Conservation (phyloP, 108 stramenopile genomes). For the Skeletonema costatum region DNA sequence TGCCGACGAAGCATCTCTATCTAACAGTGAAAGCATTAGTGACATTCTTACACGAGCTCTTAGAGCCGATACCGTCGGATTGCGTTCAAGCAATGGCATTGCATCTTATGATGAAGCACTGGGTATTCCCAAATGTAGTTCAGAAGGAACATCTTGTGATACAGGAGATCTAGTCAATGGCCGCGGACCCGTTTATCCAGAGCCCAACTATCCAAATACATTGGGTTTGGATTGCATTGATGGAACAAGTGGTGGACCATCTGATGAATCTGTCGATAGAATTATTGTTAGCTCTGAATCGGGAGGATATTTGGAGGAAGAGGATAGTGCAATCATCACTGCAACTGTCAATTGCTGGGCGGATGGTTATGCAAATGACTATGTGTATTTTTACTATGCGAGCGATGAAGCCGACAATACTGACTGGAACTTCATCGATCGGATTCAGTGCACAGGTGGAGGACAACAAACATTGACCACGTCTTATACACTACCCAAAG, state of each 20-base stretch:
- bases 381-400: neutral
- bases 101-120: neutral
- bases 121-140: neutral
- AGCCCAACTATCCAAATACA: neutral
- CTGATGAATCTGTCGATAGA: neutral
- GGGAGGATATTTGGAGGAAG: neutral
- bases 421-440: neutral
- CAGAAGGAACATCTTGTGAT: neutral
- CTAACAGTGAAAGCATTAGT: neutral
- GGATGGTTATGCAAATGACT: neutral
- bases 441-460: neutral
- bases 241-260: neutral
- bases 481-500: neutral
- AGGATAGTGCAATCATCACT: neutral
- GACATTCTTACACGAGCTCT: neutral
- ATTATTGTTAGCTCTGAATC: neutral
- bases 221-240: neutral
- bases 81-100: neutral
- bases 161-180: neutral
- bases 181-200: neutral
- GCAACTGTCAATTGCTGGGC: neutral
- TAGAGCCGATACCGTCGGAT: neutral
- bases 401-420: neutral
- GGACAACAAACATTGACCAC: neutral
- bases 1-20: too few species aligned